phyloP scores from a whole-genome alignment of 345 rosid species.

The Rhizophora apiculata region DNA sequence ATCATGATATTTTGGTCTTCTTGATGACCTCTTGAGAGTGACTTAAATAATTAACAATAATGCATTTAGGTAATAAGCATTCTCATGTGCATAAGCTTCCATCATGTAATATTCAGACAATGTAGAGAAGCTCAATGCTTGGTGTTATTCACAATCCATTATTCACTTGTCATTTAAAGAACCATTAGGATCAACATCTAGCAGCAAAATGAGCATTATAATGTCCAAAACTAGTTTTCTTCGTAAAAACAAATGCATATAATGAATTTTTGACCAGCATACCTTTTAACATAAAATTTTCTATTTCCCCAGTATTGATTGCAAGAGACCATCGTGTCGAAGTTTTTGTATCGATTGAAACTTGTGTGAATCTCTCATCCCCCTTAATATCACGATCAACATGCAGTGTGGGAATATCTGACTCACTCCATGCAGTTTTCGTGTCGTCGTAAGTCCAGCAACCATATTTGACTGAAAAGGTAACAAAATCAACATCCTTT shows the following conservation, averaged over 20 bases:
- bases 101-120: neutral
- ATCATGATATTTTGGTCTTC: too few species aligned
- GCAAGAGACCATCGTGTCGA: slow-evolving; percentile 87
- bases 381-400: slow-evolving; percentile 41
- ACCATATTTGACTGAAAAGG: slow-evolving; percentile 68
- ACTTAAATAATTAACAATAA: neutral
- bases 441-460: slow-evolving; percentile 59
- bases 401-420: slow-evolving; percentile 54
- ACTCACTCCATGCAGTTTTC: slow-evolving; percentile 62
- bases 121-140: neutral
- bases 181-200: neutral
- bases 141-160: neutral
- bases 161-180: neutral
- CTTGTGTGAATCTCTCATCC: slow-evolving; percentile 39
- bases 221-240: neutral
- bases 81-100: neutral
- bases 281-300: slow-evolving; percentile 72
- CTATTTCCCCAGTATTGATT: slow-evolving; percentile 62
- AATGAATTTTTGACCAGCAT: neutral
- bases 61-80: neutral
- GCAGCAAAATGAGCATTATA: neutral
- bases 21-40: too few species aligned
- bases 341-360: slow-evolving; percentile 60
- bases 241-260: neutral
- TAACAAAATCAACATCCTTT: slow-evolving; percentile 66